phyloP scores from a whole-genome alignment of 768 basidiomycete genomes.

The Chiua virens region DNA sequence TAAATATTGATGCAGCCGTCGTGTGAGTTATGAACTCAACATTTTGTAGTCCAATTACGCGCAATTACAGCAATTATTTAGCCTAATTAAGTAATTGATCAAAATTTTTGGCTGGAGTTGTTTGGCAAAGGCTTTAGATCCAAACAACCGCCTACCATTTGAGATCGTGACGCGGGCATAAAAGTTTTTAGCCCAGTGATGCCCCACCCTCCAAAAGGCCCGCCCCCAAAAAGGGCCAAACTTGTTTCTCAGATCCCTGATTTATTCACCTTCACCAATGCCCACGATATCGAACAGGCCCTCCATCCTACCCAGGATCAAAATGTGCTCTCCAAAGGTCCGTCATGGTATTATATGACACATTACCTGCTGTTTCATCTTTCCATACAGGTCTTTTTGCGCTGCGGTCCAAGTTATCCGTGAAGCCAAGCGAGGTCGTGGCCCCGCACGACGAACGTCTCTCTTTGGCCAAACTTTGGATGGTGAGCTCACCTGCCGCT shows the following conservation, averaged over 20 bases:
- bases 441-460: constrained; percentile 55
- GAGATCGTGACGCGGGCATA: too few relatives aligned
- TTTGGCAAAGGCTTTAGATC: constrained; percentile 28
- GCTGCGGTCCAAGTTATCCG: constrained; percentile 55
- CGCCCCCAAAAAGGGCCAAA: constrained; percentile 19
- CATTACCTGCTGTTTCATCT: neutral
- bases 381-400: constrained; percentile 41
- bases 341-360: neutral
- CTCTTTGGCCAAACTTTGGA: constrained; percentile 63
- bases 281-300: constrained; percentile 21
- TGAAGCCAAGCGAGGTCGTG: constrained; percentile 50
- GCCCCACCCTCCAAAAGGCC: constrained; percentile 5
- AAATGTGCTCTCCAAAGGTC: constrained; percentile 24
- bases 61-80: too few relatives aligned
- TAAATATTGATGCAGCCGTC: too few relatives aligned
- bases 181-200: constrained; percentile 9
- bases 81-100: too few relatives aligned
- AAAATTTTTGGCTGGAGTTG: neutral
- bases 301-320: constrained; percentile 15
- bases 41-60: too few relatives aligned
- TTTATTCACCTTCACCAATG: constrained; percentile 17
- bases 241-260: constrained; percentile 4
- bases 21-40: too few relatives aligned
- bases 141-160: constrained; percentile 18
- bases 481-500: constrained; percentile 55